Conservation (phyloP, 2,329 filamentous ascomycete genomes). For the Lizonia empirigonia region DNA sequence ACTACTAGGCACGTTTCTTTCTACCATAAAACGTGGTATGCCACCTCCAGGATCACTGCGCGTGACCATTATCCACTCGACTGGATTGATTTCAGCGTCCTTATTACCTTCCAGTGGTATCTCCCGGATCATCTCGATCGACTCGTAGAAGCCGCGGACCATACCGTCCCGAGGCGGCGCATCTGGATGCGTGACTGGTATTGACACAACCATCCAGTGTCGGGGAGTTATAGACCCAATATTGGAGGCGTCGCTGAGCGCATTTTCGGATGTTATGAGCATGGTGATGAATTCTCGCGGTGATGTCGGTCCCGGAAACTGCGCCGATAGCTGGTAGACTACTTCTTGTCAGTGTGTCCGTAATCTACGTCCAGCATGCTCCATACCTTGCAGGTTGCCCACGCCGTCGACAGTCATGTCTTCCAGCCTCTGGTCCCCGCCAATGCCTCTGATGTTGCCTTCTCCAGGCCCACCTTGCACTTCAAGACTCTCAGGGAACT, state of each 20-base stretch:
- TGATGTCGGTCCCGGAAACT: constrained; percentile 87
- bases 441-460: constrained; percentile 82
- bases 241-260: constrained; percentile 55
- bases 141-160: constrained; percentile 87
- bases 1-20: constrained; percentile 80
- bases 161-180: constrained; percentile 72
- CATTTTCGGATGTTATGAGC: constrained; percentile 68
- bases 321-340: constrained; percentile 86
- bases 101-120: constrained; percentile 61
- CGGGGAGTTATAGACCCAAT: constrained; percentile 57
- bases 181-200: constrained; percentile 78
- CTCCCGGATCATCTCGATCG: constrained; percentile 88
- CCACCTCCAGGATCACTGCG: constrained; percentile 86
- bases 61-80: constrained; percentile 95
- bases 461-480: constrained; percentile 71
- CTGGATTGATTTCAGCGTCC: constrained; percentile 63
- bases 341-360: constrained; percentile 15
- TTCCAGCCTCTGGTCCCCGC: constrained; percentile 77
- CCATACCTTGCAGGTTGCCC: constrained; percentile 67
- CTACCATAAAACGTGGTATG: constrained; percentile 89
- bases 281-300: constrained; percentile 87
- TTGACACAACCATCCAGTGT: constrained; percentile 86
- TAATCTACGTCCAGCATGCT: background rate
- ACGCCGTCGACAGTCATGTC: constrained; percentile 62
- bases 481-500: constrained; percentile 80